These are phyloP conservation scores for Russula olivacea DNA, from an alignment of 768 basidiomycete genomes.

Conservation along the genomic window DNA sequence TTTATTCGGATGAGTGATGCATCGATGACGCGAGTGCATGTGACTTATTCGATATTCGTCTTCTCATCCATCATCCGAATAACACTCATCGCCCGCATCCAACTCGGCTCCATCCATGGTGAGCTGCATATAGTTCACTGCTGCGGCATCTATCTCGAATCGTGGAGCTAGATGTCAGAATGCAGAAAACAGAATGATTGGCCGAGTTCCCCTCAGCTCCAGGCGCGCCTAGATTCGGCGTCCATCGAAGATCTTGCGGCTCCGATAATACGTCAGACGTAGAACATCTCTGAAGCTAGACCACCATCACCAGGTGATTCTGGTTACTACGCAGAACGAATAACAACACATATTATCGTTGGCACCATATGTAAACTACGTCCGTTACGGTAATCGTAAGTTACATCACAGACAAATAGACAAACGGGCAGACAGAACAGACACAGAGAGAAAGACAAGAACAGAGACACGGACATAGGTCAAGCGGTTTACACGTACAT, in stretches of 20 bases:
- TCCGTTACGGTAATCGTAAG: neutral
- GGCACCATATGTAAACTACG: neutral
- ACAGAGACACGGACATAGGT: neutral
- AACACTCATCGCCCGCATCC: neutral
- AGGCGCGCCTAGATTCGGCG: neutral
- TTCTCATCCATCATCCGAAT: neutral
- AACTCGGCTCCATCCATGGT: neutral
- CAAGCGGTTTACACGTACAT: neutral
- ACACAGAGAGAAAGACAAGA: neutral
- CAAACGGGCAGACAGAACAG: neutral
- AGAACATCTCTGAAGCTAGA: neutral
- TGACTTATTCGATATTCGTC: neutral
- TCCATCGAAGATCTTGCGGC: neutral
- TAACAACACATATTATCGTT: neutral
- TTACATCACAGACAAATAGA: neutral
- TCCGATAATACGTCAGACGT: neutral
- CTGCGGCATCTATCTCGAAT: neutral
- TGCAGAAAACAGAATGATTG: neutral
- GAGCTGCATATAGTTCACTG: neutral
- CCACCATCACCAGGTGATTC: too few species aligned
- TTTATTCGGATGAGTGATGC: conserved; percentile 10
- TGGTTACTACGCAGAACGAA: neutral
- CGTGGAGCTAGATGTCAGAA: neutral
- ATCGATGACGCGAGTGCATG: conserved; percentile 16
- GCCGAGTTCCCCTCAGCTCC: neutral